These are phyloP conservation scores for Ganoderma sinense DNA, from an alignment of 1,284 basidiomycete genomes.

Conservation along the genomic window DNA sequence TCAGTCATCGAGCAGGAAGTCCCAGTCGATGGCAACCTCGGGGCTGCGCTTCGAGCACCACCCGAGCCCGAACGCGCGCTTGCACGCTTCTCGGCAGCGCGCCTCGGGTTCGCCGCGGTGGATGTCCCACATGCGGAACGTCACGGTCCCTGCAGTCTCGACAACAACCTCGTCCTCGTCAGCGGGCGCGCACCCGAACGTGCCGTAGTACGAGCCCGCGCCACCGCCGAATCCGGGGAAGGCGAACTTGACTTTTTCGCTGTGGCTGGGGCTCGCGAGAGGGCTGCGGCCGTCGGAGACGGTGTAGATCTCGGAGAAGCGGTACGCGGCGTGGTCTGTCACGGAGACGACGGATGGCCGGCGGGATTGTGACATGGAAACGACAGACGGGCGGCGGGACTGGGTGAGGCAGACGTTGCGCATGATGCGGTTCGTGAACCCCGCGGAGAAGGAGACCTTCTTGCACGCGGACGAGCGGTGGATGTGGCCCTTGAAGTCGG, in stretches of 20 bases:
- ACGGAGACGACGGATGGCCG: slow-evolving; percentile 39
- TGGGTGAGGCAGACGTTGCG: slow-evolving; percentile 65
- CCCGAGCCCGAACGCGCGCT: slow-evolving; percentile 64
- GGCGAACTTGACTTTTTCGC: slow-evolving; percentile 14
- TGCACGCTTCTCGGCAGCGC: slow-evolving; percentile 63
- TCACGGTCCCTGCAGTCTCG: slow-evolving; percentile 62
- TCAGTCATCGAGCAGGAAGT: slow-evolving; percentile 76
- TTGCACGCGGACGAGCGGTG: slow-evolving; percentile 51
- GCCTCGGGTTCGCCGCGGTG: slow-evolving; percentile 68
- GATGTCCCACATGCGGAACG: slow-evolving; percentile 82
- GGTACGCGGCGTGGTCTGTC: slow-evolving; percentile 31
- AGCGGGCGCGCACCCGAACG: slow-evolving; percentile 29
- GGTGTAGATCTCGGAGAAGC: slow-evolving; percentile 42
- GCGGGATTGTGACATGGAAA: slow-evolving; percentile 42
- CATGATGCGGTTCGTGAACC: slow-evolving; percentile 75
- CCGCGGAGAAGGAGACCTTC: slow-evolving; percentile 68
- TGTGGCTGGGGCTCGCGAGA: background rate
- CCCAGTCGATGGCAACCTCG: slow-evolving; percentile 72
- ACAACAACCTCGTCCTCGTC: slow-evolving; percentile 69
- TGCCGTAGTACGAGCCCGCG: slow-evolving; percentile 12
- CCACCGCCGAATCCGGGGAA: background rate
- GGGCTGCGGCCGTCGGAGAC: slow-evolving; percentile 32
- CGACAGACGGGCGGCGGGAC: slow-evolving; percentile 40
- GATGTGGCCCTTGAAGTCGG: slow-evolving; percentile 76
- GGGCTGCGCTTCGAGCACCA: slow-evolving; percentile 58